Evolutionary conservation across 306 rosid species (phyloP), one percentile per base, ranked within the genome.

Genomic region (Canavalia ensiformis): DNA sequence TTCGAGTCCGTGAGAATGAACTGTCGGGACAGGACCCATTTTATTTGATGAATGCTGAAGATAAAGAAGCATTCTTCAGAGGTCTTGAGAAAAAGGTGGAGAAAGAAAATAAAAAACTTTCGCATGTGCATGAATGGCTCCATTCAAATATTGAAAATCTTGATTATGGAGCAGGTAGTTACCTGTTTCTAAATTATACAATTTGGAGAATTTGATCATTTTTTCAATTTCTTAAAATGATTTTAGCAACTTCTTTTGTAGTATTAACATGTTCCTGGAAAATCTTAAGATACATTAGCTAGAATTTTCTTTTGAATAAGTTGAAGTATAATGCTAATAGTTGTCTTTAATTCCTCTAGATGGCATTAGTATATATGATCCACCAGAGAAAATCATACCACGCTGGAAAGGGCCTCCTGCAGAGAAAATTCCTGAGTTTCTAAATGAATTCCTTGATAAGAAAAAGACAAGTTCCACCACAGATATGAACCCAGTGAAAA

Each of bases 81-180:
- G 99, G 99, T 81, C 99, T 95, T 49, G 97, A 91, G 86, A 82
- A 88, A 85, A 85, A 91, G 68, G 93, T 93, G 56, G 93, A 88
- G 80, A 85, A 80, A 84, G 97, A 93, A 89, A 95, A 90, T 78
- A 85, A 79, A 63, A 90, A 90, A 49, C 92, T 95, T 77, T 86
- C 87, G 8, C 51, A 86, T 78, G 75, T 95, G 76, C 99, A 95
- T 52, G 96, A 88, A 58, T 93, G 90, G 90, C 94, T 95, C 70
- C 99, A 95, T 84, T 87, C 94, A 44, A 93, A 90, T 85, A 91
- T 95, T 54, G 99, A 95, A 86, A 95, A 95, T 81, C 89, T 95
- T 49, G 94, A 91, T 75, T 93, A 93, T 34, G 99, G 99, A 63
- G 86, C 90, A 91, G 99, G 99, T 95, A 92, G 18, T 65, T 72